Base-by-base conservation (phyloP, 176 grass and related monocot species). In the Thinopyrum elongatum region DNA sequence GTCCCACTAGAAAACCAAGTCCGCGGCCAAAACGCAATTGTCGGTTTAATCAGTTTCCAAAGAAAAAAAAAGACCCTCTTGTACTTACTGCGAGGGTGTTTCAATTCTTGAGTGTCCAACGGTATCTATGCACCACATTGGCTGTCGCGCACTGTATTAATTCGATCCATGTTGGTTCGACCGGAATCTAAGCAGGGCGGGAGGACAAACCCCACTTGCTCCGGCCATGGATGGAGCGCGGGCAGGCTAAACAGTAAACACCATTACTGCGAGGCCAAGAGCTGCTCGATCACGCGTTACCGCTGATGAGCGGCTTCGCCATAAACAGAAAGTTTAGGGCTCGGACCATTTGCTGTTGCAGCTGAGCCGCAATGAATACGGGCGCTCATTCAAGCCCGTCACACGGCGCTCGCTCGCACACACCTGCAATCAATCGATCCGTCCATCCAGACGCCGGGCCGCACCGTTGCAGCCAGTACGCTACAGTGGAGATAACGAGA, bases 321-420 rank as follows among this genome's bases (percentile, higher is more conserved):
- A 49, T 74, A 74, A 74, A 74, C 39, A 74, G 71, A 49, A 74
- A 74, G 70, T 74, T 74, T 74, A 47, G 70, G 41, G 39, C 2
- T 16, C 13, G 39, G 7, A 8, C 39, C 70, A 47, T 74, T 74
- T 47, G 68, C 68, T 46, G 34, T 51, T 19, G 70, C 70, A 25
- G 39, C 41, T 16, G 70, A 73, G n/a, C 6, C 14, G 63, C 13
- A 66, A 31, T 66, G 22, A 72, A 25, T 42, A 25, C 70, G 12
- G 8, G 31, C n/a, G 26, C 8, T 15, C 66, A 89, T 85, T 80
- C 17, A 89, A 80, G 33, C 69, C 10, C 60, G 66, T 89, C 88
- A 89, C 88, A 81, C 77, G 46, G 21, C 21, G 86, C 62, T 71
- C 68, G 10, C 64, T 31, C 64, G 10, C 44, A 6, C 64, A 65